Conservation (phyloP, 768 basidiomycete species). For the Cystobasidiopsis lactophilus region DNA sequence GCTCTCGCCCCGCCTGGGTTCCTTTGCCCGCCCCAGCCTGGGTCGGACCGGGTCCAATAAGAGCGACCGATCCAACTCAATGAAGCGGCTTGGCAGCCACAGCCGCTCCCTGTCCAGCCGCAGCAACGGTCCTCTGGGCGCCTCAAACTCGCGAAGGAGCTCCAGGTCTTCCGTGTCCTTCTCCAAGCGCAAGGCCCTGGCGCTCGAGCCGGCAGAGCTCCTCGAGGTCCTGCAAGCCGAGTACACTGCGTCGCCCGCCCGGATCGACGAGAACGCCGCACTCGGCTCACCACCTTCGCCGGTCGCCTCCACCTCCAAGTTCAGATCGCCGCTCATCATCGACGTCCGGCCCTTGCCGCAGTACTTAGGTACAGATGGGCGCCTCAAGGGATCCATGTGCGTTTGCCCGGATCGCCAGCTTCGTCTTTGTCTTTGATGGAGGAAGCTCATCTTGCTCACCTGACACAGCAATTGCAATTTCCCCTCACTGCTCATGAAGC, state of each 20-base stretch:
- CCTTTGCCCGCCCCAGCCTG: no score
- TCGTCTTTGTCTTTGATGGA: no score
- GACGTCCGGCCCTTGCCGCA: conserved; percentile 1
- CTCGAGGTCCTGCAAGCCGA: background rate
- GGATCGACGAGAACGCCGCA: background rate
- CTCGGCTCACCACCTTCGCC: background rate
- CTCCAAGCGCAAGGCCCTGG: background rate
- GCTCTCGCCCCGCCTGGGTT: no score
- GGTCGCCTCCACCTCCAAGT: background rate
- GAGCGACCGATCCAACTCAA: no score
- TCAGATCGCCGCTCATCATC: background rate
- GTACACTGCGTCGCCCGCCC: no score
- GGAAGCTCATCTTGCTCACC: no score
- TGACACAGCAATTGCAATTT: conserved; percentile 10
- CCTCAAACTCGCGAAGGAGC: no score
- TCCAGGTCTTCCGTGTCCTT: no score
- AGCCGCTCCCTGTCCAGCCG: no score
- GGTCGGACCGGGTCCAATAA: no score
- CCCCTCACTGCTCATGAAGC: conserved; percentile 14
- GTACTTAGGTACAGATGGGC: background rate
- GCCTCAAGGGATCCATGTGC: background rate
- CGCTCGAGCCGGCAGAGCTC: background rate
- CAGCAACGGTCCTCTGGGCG: no score
- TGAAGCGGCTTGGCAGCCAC: no score
- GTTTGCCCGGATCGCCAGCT: background rate